phyloP scores from a whole-genome alignment of 257 asterid genomes.

The Voacanga thouarsii region DNA sequence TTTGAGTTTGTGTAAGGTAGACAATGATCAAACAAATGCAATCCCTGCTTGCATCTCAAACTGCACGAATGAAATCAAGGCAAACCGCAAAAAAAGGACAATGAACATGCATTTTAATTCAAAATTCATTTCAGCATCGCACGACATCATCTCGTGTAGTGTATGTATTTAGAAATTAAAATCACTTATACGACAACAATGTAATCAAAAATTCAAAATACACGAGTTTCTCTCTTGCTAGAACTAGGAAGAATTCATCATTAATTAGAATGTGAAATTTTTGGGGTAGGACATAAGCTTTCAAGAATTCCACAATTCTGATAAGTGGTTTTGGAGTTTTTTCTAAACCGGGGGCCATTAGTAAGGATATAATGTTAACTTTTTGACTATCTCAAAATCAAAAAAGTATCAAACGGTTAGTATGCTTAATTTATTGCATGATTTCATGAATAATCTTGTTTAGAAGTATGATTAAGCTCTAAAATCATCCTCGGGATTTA shows the following conservation, averaged over 20 bases:
- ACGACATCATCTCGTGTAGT: background rate
- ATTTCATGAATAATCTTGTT: background rate
- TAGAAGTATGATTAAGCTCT: background rate
- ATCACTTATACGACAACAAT: background rate
- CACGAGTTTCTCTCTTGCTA: too few relatives aligned
- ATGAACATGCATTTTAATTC: background rate
- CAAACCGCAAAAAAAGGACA: conserved; percentile 4
- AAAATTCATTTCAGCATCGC: background rate
- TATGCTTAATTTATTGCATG: conserved; percentile 2
- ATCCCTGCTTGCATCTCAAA: background rate
- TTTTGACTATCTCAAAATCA: conserved; percentile 15
- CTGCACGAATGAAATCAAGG: background rate
- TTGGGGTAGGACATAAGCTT: background rate
- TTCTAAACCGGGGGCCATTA: conserved; percentile 16
- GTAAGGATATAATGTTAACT: conserved; percentile 15
- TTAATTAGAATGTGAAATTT: background rate
- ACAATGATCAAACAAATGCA: conserved; percentile 3
- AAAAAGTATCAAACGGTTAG: conserved; percentile 5
- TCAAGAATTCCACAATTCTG: background rate
- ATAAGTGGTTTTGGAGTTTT: background rate
- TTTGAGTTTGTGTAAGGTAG: background rate
- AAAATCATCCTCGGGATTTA: conserved; percentile 27
- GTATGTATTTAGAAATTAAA: background rate
- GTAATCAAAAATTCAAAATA: too few relatives aligned
- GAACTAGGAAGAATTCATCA: background rate